Base-by-base conservation (phyloP, 441 rosid genomes). In the Metrosideros polymorpha region DNA sequence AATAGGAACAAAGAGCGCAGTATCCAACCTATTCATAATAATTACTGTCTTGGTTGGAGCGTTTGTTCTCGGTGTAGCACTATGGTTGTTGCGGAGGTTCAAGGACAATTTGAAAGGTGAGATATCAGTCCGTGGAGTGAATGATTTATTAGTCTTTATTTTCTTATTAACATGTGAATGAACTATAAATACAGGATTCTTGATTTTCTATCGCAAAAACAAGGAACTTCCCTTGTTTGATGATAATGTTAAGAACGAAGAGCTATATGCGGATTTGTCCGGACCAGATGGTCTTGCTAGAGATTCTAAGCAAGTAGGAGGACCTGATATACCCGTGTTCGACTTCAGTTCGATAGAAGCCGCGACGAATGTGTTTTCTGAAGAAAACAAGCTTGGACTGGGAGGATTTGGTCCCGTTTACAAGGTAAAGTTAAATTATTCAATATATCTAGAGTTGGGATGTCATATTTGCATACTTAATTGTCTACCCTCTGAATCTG, bases 1-100 rank as follows among this genome's bases (percentile, higher is more conserved):
- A 12, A 30, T 86, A 93, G 96, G 89, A 63, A 86, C 88, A 45
- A 86, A 47, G 49, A 89, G 88, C 30, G 56, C 17, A 77, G 50
- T 91, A 71, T 86, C 92, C 42, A 87, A 86, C 24, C 54, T 87
- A 45, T 90, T 86, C 85, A 92, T 92, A 71, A 88, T 87, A 53
- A 18, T 89, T 84, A 75, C 91, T 12, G 91, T 86, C 59, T 84
- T 90, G 17, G 84, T 88, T 7, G 93, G 94, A 56, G 88, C 84
- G 39, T 82, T 92, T 86, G 85, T 93, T 75, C 55, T 93, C 3
- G 89, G 86, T 8, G 5, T 90, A 83, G 75, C 87, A 18, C 43
- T 89, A 25, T 92, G 90, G 89, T 89, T 96, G 22, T 59, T 94
- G n/a, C 93, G 97, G 96, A 88, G 89, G 84, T 91, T 90, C 91